Evolutionary conservation across 2,329 filamentous ascomycete species (phyloP).

Genomic region (Mariannaea elegans): DNA sequence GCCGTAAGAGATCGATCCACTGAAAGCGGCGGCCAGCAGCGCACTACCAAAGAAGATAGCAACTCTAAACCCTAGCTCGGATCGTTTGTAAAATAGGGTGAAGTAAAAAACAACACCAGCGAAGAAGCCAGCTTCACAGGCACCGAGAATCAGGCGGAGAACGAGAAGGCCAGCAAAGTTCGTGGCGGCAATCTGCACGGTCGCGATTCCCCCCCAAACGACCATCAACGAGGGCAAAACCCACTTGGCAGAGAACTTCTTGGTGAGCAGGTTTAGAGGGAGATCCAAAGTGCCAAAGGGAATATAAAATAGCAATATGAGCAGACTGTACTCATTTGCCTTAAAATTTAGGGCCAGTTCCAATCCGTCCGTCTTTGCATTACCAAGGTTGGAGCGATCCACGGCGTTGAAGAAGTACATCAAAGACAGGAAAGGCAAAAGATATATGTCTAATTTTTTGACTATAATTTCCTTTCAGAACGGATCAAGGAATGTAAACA

Average conservation of each 20-base stretch:
- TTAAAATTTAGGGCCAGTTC: constrained; percentile 53
- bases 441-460: too few species aligned
- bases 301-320: constrained; percentile 59
- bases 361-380: constrained; percentile 61
- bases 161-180: constrained; percentile 56
- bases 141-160: constrained; percentile 51
- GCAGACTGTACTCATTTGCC: constrained; percentile 52
- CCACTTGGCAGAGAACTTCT: constrained; percentile 49
- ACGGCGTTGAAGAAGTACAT: constrained; percentile 60
- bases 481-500: too few species aligned
- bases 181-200: constrained; percentile 53
- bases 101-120: constrained; percentile 55
- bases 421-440: too few species aligned
- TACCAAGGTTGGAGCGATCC: constrained; percentile 55
- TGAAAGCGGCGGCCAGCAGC: constrained; percentile 72
- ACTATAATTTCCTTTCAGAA: too few species aligned
- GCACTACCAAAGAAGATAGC: constrained; percentile 66
- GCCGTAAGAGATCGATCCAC: constrained; percentile 66
- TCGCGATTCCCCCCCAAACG: constrained; percentile 53
- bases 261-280: constrained; percentile 57
- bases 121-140: constrained; percentile 59
- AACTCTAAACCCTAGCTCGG: constrained; percentile 67
- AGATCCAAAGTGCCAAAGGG: constrained; percentile 59
- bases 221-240: constrained; percentile 50
- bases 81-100: constrained; percentile 66